Evolutionary conservation across 2,329 filamentous ascomycete genomes (phyloP).

Genomic region (Apiospora phragmitis): DNA sequence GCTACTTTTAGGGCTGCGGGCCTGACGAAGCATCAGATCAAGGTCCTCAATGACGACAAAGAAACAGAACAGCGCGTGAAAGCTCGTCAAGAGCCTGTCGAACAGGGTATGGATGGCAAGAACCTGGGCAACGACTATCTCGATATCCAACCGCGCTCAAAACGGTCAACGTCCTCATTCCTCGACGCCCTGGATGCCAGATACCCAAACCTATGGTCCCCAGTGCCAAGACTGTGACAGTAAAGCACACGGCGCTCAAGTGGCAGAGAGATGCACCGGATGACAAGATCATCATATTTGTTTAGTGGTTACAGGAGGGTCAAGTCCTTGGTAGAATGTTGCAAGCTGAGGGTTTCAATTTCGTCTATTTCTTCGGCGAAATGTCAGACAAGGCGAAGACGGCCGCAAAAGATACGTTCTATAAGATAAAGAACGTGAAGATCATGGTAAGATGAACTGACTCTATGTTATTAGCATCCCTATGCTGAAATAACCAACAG

Average conservation of each 20-base stretch:
- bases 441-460: slow-evolving; percentile 35
- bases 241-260: neutral
- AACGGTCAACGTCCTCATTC: neutral
- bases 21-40: neutral
- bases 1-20: no score
- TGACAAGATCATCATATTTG: slow-evolving; percentile 16
- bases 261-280: neutral
- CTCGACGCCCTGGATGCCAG: neutral
- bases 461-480: neutral
- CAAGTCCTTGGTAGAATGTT: slow-evolving; percentile 39
- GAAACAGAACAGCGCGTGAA: neutral
- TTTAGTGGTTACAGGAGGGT: neutral
- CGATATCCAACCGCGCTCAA: neutral
- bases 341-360: slow-evolving; percentile 26
- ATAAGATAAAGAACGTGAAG: slow-evolving; percentile 15
- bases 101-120: neutral
- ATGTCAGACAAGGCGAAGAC: slow-evolving; percentile 19
- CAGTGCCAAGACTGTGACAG: neutral
- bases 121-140: neutral
- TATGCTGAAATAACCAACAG: slow-evolving; percentile 21
- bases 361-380: slow-evolving; percentile 39
- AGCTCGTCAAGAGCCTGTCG: neutral
- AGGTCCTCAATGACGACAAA: neutral
- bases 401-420: slow-evolving; percentile 25
- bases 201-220: neutral